phyloP scores from a whole-genome alignment of 805 yeast species.

The Zygoascus tannicola region DNA sequence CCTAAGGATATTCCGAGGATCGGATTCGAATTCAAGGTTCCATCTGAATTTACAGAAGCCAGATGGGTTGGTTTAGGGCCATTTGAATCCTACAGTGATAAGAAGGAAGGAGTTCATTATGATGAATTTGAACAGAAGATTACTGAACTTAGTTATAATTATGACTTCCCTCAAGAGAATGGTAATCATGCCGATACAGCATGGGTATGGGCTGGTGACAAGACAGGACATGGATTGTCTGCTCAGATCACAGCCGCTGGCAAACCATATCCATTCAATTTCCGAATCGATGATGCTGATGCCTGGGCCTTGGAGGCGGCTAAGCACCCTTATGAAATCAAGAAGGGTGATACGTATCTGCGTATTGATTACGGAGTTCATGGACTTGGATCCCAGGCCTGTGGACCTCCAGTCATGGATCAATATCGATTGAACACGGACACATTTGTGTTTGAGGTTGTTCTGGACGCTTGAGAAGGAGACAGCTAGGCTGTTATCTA shows the following conservation, averaged over 20 bases:
- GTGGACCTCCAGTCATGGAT: conserved; percentile 23
- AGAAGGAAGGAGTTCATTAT: conserved; percentile 22
- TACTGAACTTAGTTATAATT: conserved; percentile 19
- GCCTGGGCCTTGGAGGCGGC: conserved; percentile 14
- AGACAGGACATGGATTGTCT: conserved; percentile 3
- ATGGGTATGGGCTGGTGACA: conserved; percentile 18
- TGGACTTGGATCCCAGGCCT: conserved; percentile 23
- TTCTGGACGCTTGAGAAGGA: background rate
- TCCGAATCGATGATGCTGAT: conserved; percentile 7
- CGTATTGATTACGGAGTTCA: conserved; percentile 21
- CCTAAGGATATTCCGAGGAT: conserved; percentile 27
- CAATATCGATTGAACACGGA: conserved; percentile 10
- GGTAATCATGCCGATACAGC: conserved; percentile 28
- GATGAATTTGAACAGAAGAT: conserved; percentile 19
- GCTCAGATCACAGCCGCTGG: conserved; percentile 3
- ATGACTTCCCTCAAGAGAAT: conserved; percentile 32
- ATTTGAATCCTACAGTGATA: conserved; percentile 30
- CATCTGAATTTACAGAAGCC: conserved; percentile 14
- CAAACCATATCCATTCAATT: conserved; percentile 8
- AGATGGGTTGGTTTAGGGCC: conserved; percentile 32
- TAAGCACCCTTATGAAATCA: conserved; percentile 19
- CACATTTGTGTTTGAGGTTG: background rate
- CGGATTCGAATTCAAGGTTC: conserved; percentile 26
- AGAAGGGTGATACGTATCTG: conserved; percentile 9
- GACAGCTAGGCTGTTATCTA: too few relatives aligned